Evolutionary conservation across 306 rosid genomes (phyloP).

Genomic region (Rosa lucieae): DNA sequence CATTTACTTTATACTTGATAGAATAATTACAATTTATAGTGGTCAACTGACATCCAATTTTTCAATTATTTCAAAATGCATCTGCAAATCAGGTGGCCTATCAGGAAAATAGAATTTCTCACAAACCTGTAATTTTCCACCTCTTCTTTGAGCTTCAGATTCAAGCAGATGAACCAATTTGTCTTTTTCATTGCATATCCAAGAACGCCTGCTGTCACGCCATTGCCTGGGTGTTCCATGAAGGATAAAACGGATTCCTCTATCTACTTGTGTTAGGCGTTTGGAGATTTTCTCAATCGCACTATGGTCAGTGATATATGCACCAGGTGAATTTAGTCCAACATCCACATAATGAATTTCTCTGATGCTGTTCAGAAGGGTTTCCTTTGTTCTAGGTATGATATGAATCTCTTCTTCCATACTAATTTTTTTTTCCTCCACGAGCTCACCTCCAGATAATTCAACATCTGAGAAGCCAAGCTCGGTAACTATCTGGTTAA

Average conservation of each 20-base stretch:
- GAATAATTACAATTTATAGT: background rate
- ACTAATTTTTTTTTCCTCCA: conserved; percentile 25
- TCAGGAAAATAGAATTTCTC: conserved; percentile 63
- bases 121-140: conserved; percentile 44
- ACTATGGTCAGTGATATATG: conserved; percentile 57
- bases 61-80: conserved; percentile 89
- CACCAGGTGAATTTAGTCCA: conserved; percentile 72
- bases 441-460: conserved; percentile 12
- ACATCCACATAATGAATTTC: conserved; percentile 88
- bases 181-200: conserved; percentile 69
- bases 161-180: conserved; percentile 52
- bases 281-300: conserved; percentile 52
- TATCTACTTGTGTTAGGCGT: conserved; percentile 37
- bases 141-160: conserved; percentile 46
- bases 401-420: conserved; percentile 28
- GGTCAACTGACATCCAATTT: conserved; percentile 47
- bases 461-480: conserved; percentile 47
- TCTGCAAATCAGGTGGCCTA: conserved; percentile 61
- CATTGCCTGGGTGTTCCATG: conserved; percentile 97
- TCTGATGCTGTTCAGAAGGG: conserved; percentile 54
- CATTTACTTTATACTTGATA: background rate
- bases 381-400: conserved; percentile 49
- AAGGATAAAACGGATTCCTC: conserved; percentile 51
- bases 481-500: conserved; percentile 80
- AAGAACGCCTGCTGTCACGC: conserved; percentile 57